Conservation (phyloP, 2,329 filamentous ascomycete species). For the Trichoderma breve region DNA sequence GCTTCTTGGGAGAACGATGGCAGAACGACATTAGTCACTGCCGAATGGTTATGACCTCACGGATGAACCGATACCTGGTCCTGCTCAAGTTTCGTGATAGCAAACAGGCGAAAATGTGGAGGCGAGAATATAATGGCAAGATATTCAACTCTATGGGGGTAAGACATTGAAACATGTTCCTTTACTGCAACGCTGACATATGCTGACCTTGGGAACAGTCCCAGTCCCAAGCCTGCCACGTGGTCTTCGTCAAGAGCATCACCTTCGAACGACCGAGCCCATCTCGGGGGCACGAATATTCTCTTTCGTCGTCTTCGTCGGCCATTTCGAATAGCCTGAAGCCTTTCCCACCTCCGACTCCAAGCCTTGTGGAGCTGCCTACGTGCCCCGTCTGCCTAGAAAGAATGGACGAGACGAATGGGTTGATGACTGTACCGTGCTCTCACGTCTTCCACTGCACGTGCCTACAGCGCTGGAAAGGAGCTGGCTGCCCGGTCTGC, state of each 20-base stretch:
- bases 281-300: conserved; percentile 53
- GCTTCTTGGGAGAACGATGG: conserved; percentile 86
- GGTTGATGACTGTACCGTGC: conserved; percentile 90
- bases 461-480: conserved; percentile 94
- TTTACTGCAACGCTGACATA: not conserved
- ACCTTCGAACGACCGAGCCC: conserved; percentile 68
- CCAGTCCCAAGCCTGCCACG: conserved; percentile 85
- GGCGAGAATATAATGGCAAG: conserved; percentile 85
- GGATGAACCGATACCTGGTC: conserved; percentile 89
- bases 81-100: conserved; percentile 87
- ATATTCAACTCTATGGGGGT: conserved; percentile 91
- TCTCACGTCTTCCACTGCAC: conserved; percentile 98
- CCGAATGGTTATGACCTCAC: conserved; percentile 85
- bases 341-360: conserved; percentile 67
- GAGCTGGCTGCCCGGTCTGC: conserved; percentile 90
- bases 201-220: conserved; percentile 49
- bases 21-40: conserved; percentile 87
- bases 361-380: conserved; percentile 83
- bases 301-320: conserved; percentile 51
- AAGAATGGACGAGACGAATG: conserved; percentile 96
- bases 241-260: conserved; percentile 90
- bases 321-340: conserved; percentile 48
- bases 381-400: conserved; percentile 96
- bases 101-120: conserved; percentile 74
- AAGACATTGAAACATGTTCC: conserved; percentile 24